Conservation (phyloP, 2,329 filamentous ascomycete species). For the Alternaria rosae region DNA sequence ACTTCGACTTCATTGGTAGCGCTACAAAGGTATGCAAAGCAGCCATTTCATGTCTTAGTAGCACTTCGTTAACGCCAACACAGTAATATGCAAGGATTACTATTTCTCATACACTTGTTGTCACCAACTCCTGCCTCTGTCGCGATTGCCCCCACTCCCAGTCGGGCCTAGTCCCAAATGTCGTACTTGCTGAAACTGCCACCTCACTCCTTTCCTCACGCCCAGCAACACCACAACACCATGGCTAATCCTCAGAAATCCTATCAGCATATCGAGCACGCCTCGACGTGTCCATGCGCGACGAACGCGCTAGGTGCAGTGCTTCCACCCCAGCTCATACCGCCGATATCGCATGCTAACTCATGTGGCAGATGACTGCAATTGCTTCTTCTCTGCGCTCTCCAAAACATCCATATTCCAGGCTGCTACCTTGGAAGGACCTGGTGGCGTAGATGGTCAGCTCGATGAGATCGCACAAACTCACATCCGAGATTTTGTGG, state of each 20-base stretch:
- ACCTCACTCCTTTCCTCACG: neutral
- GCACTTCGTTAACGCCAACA: neutral
- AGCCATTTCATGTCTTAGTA: neutral
- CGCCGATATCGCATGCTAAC: conserved; percentile 1
- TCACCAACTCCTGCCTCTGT: neutral
- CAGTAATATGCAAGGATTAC: neutral
- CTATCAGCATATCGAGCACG: conserved; percentile 18
- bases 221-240: neutral
- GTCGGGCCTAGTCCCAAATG: conserved; percentile 2
- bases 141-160: conserved; percentile 4
- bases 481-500: conserved; percentile 14
- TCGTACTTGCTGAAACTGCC: conserved; percentile 7
- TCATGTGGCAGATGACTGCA: conserved; percentile 8
- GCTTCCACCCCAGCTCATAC: neutral
- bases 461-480: conserved; percentile 15
- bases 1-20: neutral
- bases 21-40: neutral
- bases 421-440: conserved; percentile 11
- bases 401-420: conserved; percentile 18
- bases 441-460: neutral
- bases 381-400: conserved; percentile 21
- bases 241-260: conserved; percentile 12
- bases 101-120: neutral
- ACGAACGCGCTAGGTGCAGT: conserved; percentile 14
- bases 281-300: conserved; percentile 11